phyloP scores from a whole-genome alignment of 495 filamentous ascomycete genomes.

The Bathelium albidoporum region DNA sequence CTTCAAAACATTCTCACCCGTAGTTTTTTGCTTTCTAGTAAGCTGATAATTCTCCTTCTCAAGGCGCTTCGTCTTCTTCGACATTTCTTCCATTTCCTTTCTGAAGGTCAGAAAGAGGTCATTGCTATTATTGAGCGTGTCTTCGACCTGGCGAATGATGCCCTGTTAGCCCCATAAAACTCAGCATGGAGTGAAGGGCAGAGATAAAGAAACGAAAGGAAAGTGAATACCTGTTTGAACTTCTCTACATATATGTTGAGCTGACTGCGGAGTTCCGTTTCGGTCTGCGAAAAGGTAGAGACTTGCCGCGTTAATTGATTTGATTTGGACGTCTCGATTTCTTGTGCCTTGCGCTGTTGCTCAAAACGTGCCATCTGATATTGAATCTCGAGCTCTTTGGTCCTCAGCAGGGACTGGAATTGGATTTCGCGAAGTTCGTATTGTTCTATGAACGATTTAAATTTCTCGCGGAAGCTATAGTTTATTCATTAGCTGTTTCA shows the following conservation, averaged over 20 bases:
- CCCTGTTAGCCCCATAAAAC: constrained; percentile 4
- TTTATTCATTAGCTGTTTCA: constrained; percentile 4
- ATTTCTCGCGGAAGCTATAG: constrained; percentile 70
- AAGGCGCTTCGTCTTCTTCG: constrained; percentile 94
- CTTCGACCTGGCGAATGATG: constrained; percentile 64
- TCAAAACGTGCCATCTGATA: constrained; percentile 78
- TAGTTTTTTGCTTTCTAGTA: constrained; percentile 85
- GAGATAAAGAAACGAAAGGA: not conserved
- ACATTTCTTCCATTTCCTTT: constrained; percentile 99
- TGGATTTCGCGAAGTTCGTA: constrained; percentile 90
- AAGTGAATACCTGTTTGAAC: constrained; percentile 87
- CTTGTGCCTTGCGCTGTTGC: constrained; percentile 75
- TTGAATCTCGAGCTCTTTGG: constrained; percentile 94
- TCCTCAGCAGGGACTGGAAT: constrained; percentile 77
- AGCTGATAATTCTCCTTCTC: constrained; percentile 92
- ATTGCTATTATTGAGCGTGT: constrained; percentile 97
- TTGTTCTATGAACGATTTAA: constrained; percentile 90
- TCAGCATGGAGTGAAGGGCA: constrained; percentile 5
- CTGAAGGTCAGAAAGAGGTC: constrained; percentile 96
- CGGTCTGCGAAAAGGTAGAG: constrained; percentile 91
- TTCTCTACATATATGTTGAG: constrained; percentile 99
- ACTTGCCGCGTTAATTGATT: constrained; percentile 82
- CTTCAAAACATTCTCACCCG: constrained; percentile 88
- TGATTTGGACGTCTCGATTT: constrained; percentile 65
- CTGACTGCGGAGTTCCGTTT: constrained; percentile 84